A percentile compares a stretch with the other conserved stretches of the same genome.
Conservation (phyloP, 768 basidiomycete genomes). For the Roridomyces roridus region DNA sequence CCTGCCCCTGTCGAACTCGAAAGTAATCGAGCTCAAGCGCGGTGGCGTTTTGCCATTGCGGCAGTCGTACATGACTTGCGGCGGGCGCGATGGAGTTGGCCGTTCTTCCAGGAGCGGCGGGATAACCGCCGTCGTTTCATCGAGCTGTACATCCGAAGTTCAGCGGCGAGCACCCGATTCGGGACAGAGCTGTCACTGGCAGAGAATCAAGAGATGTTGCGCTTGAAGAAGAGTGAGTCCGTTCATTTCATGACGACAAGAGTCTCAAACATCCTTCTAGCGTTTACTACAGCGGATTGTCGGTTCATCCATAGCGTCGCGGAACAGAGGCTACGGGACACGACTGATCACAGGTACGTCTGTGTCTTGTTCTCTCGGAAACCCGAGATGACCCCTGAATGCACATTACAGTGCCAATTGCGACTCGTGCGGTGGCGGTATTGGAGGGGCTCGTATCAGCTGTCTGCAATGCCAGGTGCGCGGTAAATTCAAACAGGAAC, state of each 20-base stretch:
- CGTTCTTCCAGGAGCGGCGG: slow-evolving; percentile 36
- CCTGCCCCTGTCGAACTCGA: slow-evolving; percentile 29
- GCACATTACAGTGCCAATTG: slow-evolving; percentile 23
- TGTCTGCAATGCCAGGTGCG: slow-evolving; percentile 37
- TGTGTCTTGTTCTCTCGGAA: neutral
- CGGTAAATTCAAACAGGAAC: neutral
- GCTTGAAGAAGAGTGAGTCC: slow-evolving; percentile 8
- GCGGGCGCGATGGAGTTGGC: slow-evolving; percentile 32
- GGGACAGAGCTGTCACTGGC: slow-evolving; percentile 22
- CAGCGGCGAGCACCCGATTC: slow-evolving; percentile 8
- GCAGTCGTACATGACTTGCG: slow-evolving; percentile 29
- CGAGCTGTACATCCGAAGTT: slow-evolving; percentile 27
- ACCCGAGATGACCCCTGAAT: neutral
- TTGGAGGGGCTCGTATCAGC: slow-evolving; percentile 34
- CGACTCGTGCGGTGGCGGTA: slow-evolving; percentile 30
- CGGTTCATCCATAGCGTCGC: slow-evolving; percentile 30
- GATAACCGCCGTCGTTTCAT: slow-evolving; percentile 30
- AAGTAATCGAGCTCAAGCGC: slow-evolving; percentile 29
- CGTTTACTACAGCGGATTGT: slow-evolving; percentile 29
- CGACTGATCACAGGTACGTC: slow-evolving; percentile 26
- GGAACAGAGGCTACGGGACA: slow-evolving; percentile 22
- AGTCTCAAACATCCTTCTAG: too few relatives aligned
- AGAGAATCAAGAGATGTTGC: slow-evolving; percentile 24
- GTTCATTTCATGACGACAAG: too few relatives aligned
- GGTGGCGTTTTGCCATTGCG: slow-evolving; percentile 37